Base-by-base conservation (phyloP, 306 rosid genomes). In the Adenanthera pavonina region DNA sequence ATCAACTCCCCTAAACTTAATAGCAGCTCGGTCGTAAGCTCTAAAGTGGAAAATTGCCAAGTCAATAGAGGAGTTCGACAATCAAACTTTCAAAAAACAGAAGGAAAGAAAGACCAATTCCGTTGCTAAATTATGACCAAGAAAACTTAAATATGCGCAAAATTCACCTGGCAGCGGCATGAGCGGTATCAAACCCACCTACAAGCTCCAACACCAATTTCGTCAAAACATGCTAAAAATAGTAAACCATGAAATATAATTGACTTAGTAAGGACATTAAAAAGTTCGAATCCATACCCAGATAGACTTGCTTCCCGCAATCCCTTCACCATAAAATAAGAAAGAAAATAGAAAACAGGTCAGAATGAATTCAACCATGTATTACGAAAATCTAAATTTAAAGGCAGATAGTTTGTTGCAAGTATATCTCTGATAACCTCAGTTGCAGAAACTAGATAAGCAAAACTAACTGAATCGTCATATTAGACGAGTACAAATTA, bases 161-260 rank as follows among this genome's bases (percentile, higher is more conserved):
- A 15, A 56, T 78, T 66, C 88, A 96, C 99, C 99, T 96, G 57
- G 99, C 99, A 33, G 99, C 99, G 43, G 97, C 92, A 86, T 92
- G 97, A 71, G 99, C 98, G 41, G 99, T 95, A 89, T 95, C 99
- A 83, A 95, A 95, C 66, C 99, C 99, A 91, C 99, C 99, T 95
- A 80, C 35, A 82, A 75, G 47, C 35, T 47, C 86, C 87, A 88
- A 76, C 59, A 78, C 54, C 62, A 20, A 70, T 54, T 5, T 53
- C 73, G 80, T 59, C 38, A 81, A 84, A 69, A 36, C 1, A 19
- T 69, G 78, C 95, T 82, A 82, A 68, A 72, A 61, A 80, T 81
- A 87, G 93, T 79, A 81, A 81, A 77, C 30, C 78, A 75, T 25
- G 17, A 30, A 78, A 81, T 56, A 80, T 59, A 52, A 30, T 80